phyloP scores from a whole-genome alignment of 129 eudicot species.

The Solidago caesia region DNA sequence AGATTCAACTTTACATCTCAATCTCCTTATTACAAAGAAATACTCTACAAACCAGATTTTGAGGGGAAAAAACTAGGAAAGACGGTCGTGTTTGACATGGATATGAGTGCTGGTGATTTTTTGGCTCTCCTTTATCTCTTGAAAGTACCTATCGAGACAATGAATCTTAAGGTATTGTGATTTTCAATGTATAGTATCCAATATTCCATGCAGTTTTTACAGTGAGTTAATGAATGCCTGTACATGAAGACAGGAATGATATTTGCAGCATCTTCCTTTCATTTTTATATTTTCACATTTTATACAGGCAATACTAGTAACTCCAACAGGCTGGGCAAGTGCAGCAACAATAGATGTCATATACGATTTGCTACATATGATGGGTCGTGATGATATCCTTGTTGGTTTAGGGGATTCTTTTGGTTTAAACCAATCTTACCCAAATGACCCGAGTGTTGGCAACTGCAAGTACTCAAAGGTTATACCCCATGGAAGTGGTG shows the following conservation, averaged over 20 bases:
- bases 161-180: conserved; percentile 65
- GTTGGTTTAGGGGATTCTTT: conserved; percentile 79
- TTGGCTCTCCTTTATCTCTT: conserved; percentile 84
- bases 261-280: background rate
- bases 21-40: conserved; percentile 58
- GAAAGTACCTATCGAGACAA: conserved; percentile 59
- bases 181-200: background rate
- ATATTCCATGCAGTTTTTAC: background rate
- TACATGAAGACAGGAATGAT: background rate
- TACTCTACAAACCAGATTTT: conserved; percentile 61
- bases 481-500: conserved; percentile 92
- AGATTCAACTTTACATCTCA: conserved; percentile 77
- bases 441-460: conserved; percentile 44
- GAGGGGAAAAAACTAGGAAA: conserved; percentile 48
- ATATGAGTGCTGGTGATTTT: conserved; percentile 94
- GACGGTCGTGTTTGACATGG: conserved; percentile 79
- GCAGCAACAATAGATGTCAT: conserved; percentile 79
- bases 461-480: conserved; percentile 73
- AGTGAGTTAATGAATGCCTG: too few species aligned
- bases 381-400: conserved; percentile 92
- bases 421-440: conserved; percentile 68
- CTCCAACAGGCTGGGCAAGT: conserved; percentile 90
- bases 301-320: conserved; percentile 72
- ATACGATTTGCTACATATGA: conserved; percentile 89
- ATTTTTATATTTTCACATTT: background rate